Base-by-base conservation (phyloP, 352 stramenopile genomes). In the Phytophthora multivora region DNA sequence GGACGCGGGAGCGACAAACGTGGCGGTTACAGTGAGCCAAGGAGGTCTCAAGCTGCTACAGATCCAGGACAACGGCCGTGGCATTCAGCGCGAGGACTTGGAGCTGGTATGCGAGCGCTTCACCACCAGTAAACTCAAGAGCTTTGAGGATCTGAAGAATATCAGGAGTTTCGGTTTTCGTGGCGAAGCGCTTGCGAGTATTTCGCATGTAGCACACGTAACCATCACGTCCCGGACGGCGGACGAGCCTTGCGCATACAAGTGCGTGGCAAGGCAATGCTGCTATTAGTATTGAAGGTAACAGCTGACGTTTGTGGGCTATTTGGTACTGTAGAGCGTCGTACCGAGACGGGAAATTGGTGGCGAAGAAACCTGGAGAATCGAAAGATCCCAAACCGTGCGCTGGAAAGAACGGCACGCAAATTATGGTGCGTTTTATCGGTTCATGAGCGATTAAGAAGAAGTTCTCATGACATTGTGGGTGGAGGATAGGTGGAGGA, bases 151-250 rank as follows among this genome's bases (percentile, higher is more conserved):
- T 69, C 81, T 99, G 56, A 79, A 83, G 21, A 73, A 78, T 15
- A 97, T 99, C 51, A 64, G 65, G 11, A 99, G 97, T 33, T 99
- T 99, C 76, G 98, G 97, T 18, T 99, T 99, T 77, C 90, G 98
- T 12, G 98, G 98, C 1, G 98, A 99, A 82, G 98, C 98, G 12
- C 86, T 99, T 25, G 97, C 97, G 25, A 98, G 90, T 59, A 98
- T 99, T 60, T 98, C 90, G 36, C 91, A 98, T 53, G 97, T 99
- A 23, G 91, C 95, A 4, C 80, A 97, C 58, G 89, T 99, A 21
- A 83, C 86, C 9, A 96, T 98, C 72, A 94, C 84, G 7, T 95
- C 89, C 49, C 95, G 94, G 62, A 95, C 84, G 8, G 73, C 70
- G 10, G 72, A 79, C 7, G 71, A 96, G 50, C 68, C 73, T 0